Base-by-base conservation (phyloP, 2,329 filamentous ascomycete genomes). In the Ceratocystis albifundus region DNA sequence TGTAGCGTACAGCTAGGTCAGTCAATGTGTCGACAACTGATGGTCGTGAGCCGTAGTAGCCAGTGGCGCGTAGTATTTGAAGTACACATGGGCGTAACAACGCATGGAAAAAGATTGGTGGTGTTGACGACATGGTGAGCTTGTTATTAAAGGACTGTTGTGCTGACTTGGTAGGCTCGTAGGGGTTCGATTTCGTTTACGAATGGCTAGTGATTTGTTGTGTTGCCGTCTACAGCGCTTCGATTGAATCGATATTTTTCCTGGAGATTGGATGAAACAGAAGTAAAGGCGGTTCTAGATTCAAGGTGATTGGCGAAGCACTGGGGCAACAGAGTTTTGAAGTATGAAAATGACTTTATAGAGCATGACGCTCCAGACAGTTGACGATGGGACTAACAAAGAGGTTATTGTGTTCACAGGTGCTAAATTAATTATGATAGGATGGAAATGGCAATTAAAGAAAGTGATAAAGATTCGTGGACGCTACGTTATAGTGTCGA, bases 11-110 rank as follows among this genome's bases (percentile, higher is more conserved):
- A 0, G 90, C 87, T 6, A 97, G 81, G 75, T 96, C 91, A 15
- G 90, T 89, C n/a, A 96, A 75, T 8, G 89, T 87, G 76, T 97
- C 92, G 67, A 96, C 80, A 5, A 95, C 91, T 2, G 88, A 87
- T 1, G 90, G 87, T 65, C 86, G 86, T 63, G 90, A 89, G 53
- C 87, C 82, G 74, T 95, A 89, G 77, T 95, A 97, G 74, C 93
- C 93, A 28, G 90, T 88, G 36, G 92, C 90, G 73, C 93, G 90
- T 64, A 97, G 85, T 72, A 96, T 93, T 76, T 96, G 91, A 67
- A 97, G 84, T 68, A 96, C 84, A 61, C 87, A 87, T 1, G 93
- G 93, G 53, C 91, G 90, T 67, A 97, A 82, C 69, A 96, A 86
- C 68, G 89, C 87, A 76, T 90, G 87, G 77, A 80, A 82, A 66